Conservation (phyloP, 2,329 filamentous ascomycete genomes). For the Thielaviopsis euricoi region DNA sequence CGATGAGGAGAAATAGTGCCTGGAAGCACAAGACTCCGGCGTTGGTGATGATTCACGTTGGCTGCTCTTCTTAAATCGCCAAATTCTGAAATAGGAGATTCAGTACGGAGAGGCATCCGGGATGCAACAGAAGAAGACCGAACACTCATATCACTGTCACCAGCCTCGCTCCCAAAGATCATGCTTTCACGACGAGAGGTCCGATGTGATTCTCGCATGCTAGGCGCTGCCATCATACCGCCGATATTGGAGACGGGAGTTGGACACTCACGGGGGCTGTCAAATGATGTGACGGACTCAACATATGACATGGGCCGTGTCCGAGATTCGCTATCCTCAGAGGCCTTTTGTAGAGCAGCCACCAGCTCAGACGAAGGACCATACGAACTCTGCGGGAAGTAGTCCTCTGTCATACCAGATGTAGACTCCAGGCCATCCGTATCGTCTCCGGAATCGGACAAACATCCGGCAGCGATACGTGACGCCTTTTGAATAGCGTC, state of each 20-base stretch:
- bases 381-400: conserved; percentile 39
- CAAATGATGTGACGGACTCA: conserved; percentile 60
- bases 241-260: conserved; percentile 74
- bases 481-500: conserved; percentile 81
- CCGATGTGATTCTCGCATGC: conserved; percentile 47
- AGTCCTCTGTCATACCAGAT: conserved; percentile 27
- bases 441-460: conserved; percentile 59
- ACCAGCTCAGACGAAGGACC: conserved; percentile 35
- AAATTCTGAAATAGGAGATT: conserved; percentile 82
- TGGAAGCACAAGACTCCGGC: conserved; percentile 71
- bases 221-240: conserved; percentile 15
- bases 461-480: conserved; percentile 66
- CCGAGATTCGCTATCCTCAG: conserved; percentile 25
- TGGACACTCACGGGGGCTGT: conserved; percentile 76
- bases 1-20: conserved; percentile 63
- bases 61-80: conserved; percentile 58
- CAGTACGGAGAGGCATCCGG: conserved; percentile 51
- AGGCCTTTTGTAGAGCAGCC: conserved; percentile 32
- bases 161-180: conserved; percentile 66
- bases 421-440: background rate
- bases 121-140: conserved; percentile 64
- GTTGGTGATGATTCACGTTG: conserved; percentile 68
- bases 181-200: conserved; percentile 32
- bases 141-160: conserved; percentile 77
- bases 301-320: conserved; percentile 39